A percentile compares a stretch with the other conserved stretches of the same genome.
Evolutionary conservation across 495 filamentous ascomycete species (phyloP).

Genomic region (Parmelia sp.): DNA sequence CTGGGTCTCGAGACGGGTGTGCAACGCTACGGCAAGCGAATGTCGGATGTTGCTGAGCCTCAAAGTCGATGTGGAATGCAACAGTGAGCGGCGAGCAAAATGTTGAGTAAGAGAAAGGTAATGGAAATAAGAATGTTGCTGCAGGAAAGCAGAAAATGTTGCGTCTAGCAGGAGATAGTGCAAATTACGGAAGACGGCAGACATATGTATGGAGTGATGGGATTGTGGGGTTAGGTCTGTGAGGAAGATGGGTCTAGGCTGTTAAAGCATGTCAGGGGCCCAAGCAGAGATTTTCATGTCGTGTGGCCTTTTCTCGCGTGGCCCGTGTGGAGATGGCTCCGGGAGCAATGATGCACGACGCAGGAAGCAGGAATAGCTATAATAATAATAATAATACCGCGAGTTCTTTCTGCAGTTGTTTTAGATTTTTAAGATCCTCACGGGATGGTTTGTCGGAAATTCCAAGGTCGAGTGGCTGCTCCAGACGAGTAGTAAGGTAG

Average conservation of each 20-base stretch:
- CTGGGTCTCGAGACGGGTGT: constrained; percentile 15
- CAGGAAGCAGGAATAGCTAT: not conserved
- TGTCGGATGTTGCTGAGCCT: constrained; percentile 11
- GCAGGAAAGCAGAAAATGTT: constrained; percentile 12
- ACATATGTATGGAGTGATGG: constrained; percentile 9
- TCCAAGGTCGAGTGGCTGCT: no score
- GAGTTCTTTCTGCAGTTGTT: no score
- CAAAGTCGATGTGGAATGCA: not conserved
- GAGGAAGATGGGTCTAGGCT: not conserved
- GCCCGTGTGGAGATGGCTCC: constrained; percentile 15
- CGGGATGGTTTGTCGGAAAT: not conserved
- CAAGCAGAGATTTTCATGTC: constrained; percentile 16
- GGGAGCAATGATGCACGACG: not conserved
- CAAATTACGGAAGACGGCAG: constrained; percentile 13
- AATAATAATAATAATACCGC: no score
- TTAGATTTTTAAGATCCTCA: not conserved
- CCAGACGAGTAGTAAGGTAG: not conserved
- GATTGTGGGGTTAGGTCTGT: constrained; percentile 16
- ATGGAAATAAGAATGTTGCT: constrained; percentile 7
- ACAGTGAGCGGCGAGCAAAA: constrained; percentile 8
- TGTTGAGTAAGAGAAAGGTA: constrained; percentile 20
- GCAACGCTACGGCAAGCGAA: constrained; percentile 18
- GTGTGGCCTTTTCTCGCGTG: not conserved
- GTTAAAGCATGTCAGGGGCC: constrained; percentile 12
- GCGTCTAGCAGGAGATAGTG: constrained; percentile 16